A percentile compares a stretch with the other conserved stretches of the same genome.
Evolutionary conservation across 768 basidiomycete genomes (phyloP).

Genomic region (Arthromyces matolae): DNA sequence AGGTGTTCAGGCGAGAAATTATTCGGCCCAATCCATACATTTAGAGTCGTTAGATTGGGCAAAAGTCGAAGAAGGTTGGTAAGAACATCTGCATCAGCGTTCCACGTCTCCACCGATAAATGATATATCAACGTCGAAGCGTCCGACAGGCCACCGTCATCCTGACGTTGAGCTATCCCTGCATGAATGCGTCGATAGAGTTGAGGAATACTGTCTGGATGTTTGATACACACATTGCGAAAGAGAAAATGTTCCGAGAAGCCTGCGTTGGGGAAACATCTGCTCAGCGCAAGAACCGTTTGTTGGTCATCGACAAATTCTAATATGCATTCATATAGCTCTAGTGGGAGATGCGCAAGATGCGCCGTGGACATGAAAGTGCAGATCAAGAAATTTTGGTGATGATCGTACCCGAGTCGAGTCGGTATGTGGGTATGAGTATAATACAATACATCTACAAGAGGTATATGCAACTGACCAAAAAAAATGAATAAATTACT

Average conservation of each 20-base stretch:
- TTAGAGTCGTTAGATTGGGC: constrained; percentile 45
- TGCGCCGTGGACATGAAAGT: constrained; percentile 2
- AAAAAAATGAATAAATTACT: too few relatives aligned
- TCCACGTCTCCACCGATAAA: constrained; percentile 60
- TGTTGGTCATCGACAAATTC: constrained; percentile 29
- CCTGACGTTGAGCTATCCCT: constrained; percentile 1
- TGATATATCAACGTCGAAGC: constrained; percentile 41
- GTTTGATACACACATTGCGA: constrained; percentile 47
- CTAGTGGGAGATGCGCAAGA: constrained; percentile 6
- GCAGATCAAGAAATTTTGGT: not conserved
- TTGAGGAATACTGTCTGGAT: constrained; percentile 47
- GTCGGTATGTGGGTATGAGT: too few relatives aligned
- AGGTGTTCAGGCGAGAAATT: constrained; percentile 82
- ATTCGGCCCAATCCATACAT: constrained; percentile 67
- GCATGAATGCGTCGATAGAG: constrained; percentile 55
- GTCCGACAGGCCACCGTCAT: constrained; percentile 4
- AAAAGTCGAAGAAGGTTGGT: constrained; percentile 65
- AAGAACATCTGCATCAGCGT: constrained; percentile 69
- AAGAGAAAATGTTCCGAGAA: constrained; percentile 60
- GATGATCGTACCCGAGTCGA: too few relatives aligned
- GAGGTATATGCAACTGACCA: too few relatives aligned
- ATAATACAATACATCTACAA: too few relatives aligned
- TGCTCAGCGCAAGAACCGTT: constrained; percentile 54
- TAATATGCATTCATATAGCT: constrained; percentile 17
- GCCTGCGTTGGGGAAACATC: constrained; percentile 58